phyloP scores from a whole-genome alignment of 257 asterid genomes.

The Solanum peruvianum region DNA sequence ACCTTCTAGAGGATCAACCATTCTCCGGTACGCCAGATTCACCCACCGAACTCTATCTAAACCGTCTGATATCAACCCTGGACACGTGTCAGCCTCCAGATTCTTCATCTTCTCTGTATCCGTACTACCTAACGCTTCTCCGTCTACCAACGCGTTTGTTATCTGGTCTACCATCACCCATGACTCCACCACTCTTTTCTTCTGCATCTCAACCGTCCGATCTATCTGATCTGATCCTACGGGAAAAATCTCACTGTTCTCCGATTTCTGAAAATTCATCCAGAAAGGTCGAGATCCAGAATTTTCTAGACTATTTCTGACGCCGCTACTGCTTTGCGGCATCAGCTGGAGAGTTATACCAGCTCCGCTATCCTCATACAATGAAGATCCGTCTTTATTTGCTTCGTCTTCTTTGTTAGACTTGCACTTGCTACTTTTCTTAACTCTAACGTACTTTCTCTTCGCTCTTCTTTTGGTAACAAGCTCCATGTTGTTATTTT shows the following conservation, averaged over 20 bases:
- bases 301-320: neutral
- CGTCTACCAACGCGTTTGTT: conserved; percentile 5
- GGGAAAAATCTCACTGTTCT: neutral
- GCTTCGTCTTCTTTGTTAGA: neutral
- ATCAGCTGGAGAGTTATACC: neutral
- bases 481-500: neutral
- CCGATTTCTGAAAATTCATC: neutral
- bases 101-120: conserved; percentile 29
- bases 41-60: conserved; percentile 29
- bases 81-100: conserved; percentile 32
- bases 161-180: conserved; percentile 30
- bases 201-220: conserved; percentile 4
- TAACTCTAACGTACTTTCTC: conserved; percentile 44
- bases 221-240: conserved; percentile 1
- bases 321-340: neutral
- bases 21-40: conserved; percentile 22
- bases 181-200: conserved; percentile 18
- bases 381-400: neutral
- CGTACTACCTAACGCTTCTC: conserved; percentile 16
- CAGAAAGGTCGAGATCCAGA: conserved; percentile 1
- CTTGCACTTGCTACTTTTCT: conserved; percentile 3
- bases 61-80: conserved; percentile 34
- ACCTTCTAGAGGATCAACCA: conserved; percentile 17
- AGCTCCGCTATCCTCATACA: neutral
- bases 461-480: conserved; percentile 10